phyloP scores from a whole-genome alignment of 1,139 yeast species.

The Sugiyamaella neomexicana region DNA sequence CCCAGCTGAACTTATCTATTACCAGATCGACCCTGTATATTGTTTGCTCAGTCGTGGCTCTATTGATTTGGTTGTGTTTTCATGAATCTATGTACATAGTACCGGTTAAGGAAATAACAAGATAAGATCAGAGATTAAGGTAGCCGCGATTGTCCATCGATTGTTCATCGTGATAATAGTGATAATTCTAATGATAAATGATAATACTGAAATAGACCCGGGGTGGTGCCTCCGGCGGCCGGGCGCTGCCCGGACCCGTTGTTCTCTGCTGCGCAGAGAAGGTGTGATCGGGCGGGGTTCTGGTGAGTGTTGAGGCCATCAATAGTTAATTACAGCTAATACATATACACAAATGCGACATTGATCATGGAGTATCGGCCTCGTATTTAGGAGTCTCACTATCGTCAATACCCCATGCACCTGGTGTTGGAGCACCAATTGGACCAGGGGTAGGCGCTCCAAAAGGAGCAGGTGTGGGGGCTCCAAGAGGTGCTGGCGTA shows the following conservation, averaged over 20 bases:
- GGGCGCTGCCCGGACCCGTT: no score
- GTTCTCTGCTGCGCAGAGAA: no score
- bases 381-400: constrained; percentile 42
- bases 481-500: constrained; percentile 48
- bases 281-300: no score
- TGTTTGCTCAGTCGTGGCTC: neutral
- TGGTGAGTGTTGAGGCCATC: no score
- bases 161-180: no score
- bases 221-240: no score
- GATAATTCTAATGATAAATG: no score
- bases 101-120: constrained; percentile 11
- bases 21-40: neutral
- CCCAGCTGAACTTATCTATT: no score
- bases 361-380: constrained; percentile 40
- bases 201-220: no score
- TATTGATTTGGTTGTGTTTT: neutral
- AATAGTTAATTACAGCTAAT: neutral
- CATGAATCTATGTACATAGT: constrained; percentile 1
- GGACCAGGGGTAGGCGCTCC: constrained; percentile 36
- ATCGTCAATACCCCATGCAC: constrained; percentile 42
- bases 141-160: neutral
- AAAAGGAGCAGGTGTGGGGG: constrained; percentile 45
- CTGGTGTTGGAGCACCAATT: constrained; percentile 45
- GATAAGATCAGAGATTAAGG: neutral
- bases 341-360: no score